phyloP scores from a whole-genome alignment of 768 basidiomycete genomes.

The Rhodocollybia butyracea region DNA sequence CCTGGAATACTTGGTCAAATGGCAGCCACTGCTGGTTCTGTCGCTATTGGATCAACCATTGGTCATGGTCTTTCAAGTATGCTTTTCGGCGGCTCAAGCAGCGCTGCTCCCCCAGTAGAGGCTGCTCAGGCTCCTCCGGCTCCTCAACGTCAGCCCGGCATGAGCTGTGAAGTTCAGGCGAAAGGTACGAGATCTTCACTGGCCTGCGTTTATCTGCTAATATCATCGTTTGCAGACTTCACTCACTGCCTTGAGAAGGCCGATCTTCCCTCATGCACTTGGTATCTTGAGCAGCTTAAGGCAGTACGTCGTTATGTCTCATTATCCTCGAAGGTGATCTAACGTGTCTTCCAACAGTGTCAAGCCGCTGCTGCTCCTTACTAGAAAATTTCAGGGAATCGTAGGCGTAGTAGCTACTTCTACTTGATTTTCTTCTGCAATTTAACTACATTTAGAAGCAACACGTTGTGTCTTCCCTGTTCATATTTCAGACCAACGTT shows the following conservation, averaged over 20 bases:
- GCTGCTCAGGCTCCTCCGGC: slow-evolving; percentile 46
- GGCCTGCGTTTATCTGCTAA: not conserved
- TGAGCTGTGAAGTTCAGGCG: slow-evolving; percentile 71
- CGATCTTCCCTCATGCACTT: slow-evolving; percentile 74
- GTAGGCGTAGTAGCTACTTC: too few relatives aligned
- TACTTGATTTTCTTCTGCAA: too few relatives aligned
- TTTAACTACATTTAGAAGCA: too few relatives aligned
- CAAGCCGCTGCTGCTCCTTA: slow-evolving; percentile 71
- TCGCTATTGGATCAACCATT: slow-evolving; percentile 83
- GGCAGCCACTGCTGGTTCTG: slow-evolving; percentile 89
- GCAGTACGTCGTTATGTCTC: slow-evolving; percentile 50
- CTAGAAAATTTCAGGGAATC: slow-evolving; percentile 23
- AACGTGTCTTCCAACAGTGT: slow-evolving; percentile 42
- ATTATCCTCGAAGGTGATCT: slow-evolving; percentile 7
- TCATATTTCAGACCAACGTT: too few relatives aligned
- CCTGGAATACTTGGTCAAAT: slow-evolving; percentile 82
- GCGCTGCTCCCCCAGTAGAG: slow-evolving; percentile 38
- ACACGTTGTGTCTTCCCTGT: too few relatives aligned
- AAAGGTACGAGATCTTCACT: slow-evolving; percentile 52
- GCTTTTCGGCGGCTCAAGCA: slow-evolving; percentile 77
- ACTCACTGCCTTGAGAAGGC: slow-evolving; percentile 83
- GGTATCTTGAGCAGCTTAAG: slow-evolving; percentile 87
- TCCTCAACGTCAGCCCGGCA: slow-evolving; percentile 38
- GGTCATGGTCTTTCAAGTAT: slow-evolving; percentile 89
- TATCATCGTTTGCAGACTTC: slow-evolving; percentile 52